phyloP scores from a whole-genome alignment of 2,329 filamentous ascomycete species.

The Lachnellula cervina region DNA sequence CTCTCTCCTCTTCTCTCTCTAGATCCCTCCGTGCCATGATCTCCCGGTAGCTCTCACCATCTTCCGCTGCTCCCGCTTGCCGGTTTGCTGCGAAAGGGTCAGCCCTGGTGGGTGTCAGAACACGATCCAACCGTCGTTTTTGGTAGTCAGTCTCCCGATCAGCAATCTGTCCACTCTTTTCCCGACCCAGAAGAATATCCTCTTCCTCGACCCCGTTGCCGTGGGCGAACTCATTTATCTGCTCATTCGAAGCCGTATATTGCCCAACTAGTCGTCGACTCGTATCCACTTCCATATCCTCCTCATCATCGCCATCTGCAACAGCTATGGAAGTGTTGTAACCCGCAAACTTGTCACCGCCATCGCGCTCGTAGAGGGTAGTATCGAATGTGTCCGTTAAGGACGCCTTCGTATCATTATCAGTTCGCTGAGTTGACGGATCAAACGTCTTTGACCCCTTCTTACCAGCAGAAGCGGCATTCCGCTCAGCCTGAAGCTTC shows the following conservation, averaged over 20 bases:
- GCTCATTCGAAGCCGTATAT: conserved; percentile 86
- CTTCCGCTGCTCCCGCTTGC: conserved; percentile 60
- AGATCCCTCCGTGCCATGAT: conserved; percentile 87
- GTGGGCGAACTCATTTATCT: conserved; percentile 90
- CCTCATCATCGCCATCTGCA: conserved; percentile 72
- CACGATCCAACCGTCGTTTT: conserved; percentile 86
- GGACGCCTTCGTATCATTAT: conserved; percentile 83
- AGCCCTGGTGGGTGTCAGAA: conserved; percentile 76
- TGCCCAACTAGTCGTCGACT: conserved; percentile 82
- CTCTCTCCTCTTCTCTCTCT: conserved; percentile 88
- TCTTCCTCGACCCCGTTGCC: conserved; percentile 86
- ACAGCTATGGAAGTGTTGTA: conserved; percentile 88
- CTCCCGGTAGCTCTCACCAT: conserved; percentile 80
- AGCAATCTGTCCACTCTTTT: conserved; percentile 84
- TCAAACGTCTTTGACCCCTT: conserved; percentile 80
- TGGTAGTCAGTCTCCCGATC: conserved; percentile 97
- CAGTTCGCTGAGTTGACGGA: conserved; percentile 72
- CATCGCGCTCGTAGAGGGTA: conserved; percentile 76
- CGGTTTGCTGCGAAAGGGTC: conserved; percentile 79
- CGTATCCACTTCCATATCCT: conserved; percentile 71
- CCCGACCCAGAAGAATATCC: conserved; percentile 77
- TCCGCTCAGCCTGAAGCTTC: conserved; percentile 89
- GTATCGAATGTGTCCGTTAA: conserved; percentile 86
- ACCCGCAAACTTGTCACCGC: conserved; percentile 75
- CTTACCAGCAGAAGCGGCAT: conserved; percentile 70